Conservation (phyloP, 352 stramenopile species). For the Phytophthora litchii region DNA sequence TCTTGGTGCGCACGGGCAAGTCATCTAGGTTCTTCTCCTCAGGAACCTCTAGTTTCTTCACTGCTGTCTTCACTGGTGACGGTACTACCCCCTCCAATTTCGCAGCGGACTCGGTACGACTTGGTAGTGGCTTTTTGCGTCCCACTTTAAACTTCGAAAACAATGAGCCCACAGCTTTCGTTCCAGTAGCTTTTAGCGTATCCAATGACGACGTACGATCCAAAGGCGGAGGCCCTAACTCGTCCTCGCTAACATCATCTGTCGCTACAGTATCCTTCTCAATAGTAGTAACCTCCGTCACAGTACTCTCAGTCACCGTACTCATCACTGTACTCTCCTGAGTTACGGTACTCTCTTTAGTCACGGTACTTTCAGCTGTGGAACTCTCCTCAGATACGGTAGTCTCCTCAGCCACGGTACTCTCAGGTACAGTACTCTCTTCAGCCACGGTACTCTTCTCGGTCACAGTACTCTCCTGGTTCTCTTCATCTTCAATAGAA, state of each 20-base stretch:
- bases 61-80: slow-evolving; percentile 30
- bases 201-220: slow-evolving; percentile 29
- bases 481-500: slow-evolving; percentile 11
- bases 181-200: slow-evolving; percentile 32
- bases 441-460: not conserved
- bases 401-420: not conserved
- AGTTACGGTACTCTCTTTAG: not conserved
- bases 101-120: slow-evolving; percentile 30
- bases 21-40: slow-evolving; percentile 35
- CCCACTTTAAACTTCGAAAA: slow-evolving; percentile 47
- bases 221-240: slow-evolving; percentile 12
- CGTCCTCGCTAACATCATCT: slow-evolving; percentile 3
- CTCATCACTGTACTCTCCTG: not conserved
- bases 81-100: slow-evolving; percentile 26
- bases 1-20: slow-evolving; percentile 23
- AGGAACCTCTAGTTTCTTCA: slow-evolving; percentile 34
- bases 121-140: slow-evolving; percentile 38
- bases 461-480: not conserved
- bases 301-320: not conserved
- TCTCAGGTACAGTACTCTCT: not conserved
- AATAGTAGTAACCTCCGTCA: not conserved
- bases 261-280: not conserved
- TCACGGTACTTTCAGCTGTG: not conserved
- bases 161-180: slow-evolving; percentile 34
- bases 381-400: not conserved